These are phyloP conservation scores for Sclerotinia glacialis DNA, from an alignment of 2,329 filamentous ascomycete genomes.

Conservation along the genomic window DNA sequence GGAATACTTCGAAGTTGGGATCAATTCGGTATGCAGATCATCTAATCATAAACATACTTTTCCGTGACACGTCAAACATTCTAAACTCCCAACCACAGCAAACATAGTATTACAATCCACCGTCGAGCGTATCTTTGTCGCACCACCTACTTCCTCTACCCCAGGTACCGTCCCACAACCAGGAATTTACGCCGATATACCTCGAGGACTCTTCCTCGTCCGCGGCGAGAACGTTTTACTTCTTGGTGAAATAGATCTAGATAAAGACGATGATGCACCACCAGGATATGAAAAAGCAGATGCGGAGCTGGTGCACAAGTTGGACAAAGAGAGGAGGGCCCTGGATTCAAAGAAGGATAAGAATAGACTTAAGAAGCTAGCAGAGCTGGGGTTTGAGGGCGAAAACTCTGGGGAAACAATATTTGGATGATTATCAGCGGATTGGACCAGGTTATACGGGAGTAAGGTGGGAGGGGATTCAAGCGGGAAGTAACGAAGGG, in stretches of 20 bases:
- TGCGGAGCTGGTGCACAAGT: conserved; percentile 64
- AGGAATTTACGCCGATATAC: conserved; percentile 76
- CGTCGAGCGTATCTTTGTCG: conserved; percentile 74
- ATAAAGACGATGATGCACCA: conserved; percentile 87
- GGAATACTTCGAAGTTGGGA: conserved; percentile 95
- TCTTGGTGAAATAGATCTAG: conserved; percentile 92
- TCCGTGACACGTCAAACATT: conserved; percentile 18
- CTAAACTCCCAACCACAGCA: conserved; percentile 50
- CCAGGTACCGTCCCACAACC: conserved; percentile 38
- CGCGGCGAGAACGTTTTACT: conserved; percentile 96
- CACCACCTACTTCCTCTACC: conserved; percentile 48
- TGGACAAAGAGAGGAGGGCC: conserved; percentile 69
- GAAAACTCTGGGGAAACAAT: conserved; percentile 76
- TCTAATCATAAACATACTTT: neutral
- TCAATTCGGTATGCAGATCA: conserved; percentile 74
- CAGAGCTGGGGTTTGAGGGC: conserved; percentile 80
- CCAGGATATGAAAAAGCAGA: conserved; percentile 64
- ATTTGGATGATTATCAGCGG: conserved; percentile 48
- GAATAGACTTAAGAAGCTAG: conserved; percentile 65
- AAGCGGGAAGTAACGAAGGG: conserved; percentile 33
- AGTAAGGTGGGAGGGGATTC: conserved; percentile 13
- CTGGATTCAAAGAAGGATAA: conserved; percentile 73
- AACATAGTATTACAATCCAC: conserved; percentile 95
- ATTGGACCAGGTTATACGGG: neutral
- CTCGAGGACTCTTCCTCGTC: conserved; percentile 84